Evolutionary conservation across 176 grass and related monocot genomes (phyloP), one percentile per base, ranked within the genome.

Genomic region (Chloris gayana): DNA sequence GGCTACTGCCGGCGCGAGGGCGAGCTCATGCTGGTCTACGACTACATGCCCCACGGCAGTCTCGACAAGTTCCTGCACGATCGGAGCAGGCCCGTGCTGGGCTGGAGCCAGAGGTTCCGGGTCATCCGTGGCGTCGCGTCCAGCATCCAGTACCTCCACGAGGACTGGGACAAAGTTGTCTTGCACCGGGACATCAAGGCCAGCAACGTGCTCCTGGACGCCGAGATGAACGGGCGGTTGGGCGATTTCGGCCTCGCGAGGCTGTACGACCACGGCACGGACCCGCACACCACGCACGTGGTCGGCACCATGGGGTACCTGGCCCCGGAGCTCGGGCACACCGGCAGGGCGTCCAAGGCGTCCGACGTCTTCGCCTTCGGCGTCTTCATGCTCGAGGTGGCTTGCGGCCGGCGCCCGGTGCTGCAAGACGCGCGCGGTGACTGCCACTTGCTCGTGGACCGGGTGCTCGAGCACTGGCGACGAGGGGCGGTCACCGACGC

Each of bases 171-270:
- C 50, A 49, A 78, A 4, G 85, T 84, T 0, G 67, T 91, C 0
- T 18, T 91, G 17, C 89, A 91, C 0, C 67, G 89, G 14, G 89
- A 88, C 72, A 62, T 91, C 75, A 87, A 90, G 61, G 75, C 84
- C 0, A 83, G 89, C 70, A 91, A 87, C 11, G 89, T 91, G 37
- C 76, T 91, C 0, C 61, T 91, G 25, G 89, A 91, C n/a, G 56
- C 13, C 6, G 85, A 85, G 6, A 82, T 91, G 80, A 88, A 78
- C 31, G 72, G 70, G 0, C 68, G 80, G 19, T 4, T 91, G 6
- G 89, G 89, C 29, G 89, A 91, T 24, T 91, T 91, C 1, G 85
- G 89, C 9, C 73, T 91, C 4, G 82, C 85, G 0, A 84, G 82
- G 6, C 14, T 91, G 33, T 91, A 87, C 1, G 89, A 88, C 14